A percentile compares a stretch with the other conserved stretches of the same genome.
Evolutionary conservation across 2,329 filamentous ascomycete species (phyloP).

Genomic region (Dactylonectria macrodidyma): DNA sequence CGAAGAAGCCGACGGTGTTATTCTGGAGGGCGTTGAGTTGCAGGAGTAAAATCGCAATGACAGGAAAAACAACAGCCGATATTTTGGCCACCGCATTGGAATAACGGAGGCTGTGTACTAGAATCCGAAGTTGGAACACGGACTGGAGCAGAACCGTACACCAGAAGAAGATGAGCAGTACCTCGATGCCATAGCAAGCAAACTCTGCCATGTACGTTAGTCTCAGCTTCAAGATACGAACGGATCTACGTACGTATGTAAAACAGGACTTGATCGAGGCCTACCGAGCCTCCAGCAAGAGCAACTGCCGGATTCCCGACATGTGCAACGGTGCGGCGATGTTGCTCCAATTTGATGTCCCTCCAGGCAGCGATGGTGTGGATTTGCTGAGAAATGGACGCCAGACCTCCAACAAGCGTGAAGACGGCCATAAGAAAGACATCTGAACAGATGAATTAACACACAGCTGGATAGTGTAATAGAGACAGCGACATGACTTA

Average conservation of each 20-base stretch:
- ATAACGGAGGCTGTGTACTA: conserved; percentile 20
- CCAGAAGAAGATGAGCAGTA: conserved; percentile 63
- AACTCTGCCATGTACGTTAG: conserved; percentile 55
- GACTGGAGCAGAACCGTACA: conserved; percentile 43
- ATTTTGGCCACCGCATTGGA: conserved; percentile 22
- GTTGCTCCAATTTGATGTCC: conserved; percentile 57
- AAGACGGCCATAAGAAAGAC: conserved; percentile 57
- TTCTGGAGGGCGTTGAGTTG: conserved; percentile 15
- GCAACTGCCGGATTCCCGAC: conserved; percentile 58
- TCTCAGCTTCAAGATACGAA: not conserved
- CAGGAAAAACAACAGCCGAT: conserved; percentile 21
- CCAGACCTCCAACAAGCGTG: conserved; percentile 53
- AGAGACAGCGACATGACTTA: conserved; percentile 45
- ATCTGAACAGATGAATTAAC: conserved; percentile 49
- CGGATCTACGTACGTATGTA: conserved; percentile 60
- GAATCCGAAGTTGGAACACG: conserved; percentile 20
- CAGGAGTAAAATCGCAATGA: conserved; percentile 14
- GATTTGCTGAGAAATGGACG: conserved; percentile 60
- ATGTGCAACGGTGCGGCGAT: conserved; percentile 52
- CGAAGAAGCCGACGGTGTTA: conserved; percentile 20
- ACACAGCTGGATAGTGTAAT: not conserved
- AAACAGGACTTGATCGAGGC: conserved; percentile 60
- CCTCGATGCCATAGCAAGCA: conserved; percentile 66
- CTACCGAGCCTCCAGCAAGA: conserved; percentile 58
- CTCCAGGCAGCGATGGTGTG: conserved; percentile 58